These are phyloP conservation scores for Calonectria crousiana DNA, from an alignment of 2,329 filamentous ascomycete genomes.

Conservation along the genomic window DNA sequence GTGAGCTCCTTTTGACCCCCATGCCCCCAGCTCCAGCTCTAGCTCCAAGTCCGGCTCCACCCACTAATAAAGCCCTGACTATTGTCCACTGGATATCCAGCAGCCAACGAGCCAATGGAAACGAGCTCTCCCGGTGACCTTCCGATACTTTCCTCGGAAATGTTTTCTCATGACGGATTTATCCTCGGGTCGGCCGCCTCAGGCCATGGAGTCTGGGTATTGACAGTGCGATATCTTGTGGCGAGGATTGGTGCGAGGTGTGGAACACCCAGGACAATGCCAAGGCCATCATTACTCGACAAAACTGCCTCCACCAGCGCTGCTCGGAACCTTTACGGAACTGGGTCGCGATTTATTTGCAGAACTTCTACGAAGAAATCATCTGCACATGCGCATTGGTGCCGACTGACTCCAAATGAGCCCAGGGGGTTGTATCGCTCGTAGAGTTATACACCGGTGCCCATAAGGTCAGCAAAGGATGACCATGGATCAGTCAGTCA, in stretches of 20 bases:
- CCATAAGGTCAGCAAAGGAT: background rate
- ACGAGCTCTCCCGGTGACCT: constrained; percentile 10
- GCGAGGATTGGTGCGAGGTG: background rate
- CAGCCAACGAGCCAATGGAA: constrained; percentile 18
- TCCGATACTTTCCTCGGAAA: constrained; percentile 8
- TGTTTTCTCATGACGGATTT: background rate
- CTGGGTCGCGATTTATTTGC: background rate
- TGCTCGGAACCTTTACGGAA: background rate
- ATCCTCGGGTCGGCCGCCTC: constrained; percentile 1
- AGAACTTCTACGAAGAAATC: background rate
- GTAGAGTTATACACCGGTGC: background rate
- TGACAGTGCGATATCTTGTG: constrained; percentile 1
- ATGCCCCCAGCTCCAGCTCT: constrained; percentile 1
- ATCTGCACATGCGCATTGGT: background rate
- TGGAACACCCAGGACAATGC: constrained; percentile 5
- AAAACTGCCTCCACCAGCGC: background rate
- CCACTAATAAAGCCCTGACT: constrained; percentile 25
- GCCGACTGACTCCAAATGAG: background rate
- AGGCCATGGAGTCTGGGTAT: background rate
- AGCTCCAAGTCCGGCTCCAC: constrained; percentile 34
- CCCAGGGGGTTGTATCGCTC: background rate
- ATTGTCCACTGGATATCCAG: constrained; percentile 1
- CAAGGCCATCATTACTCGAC: constrained; percentile 8
- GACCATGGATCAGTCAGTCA: background rate
- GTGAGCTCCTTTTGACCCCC: constrained; percentile 22